These are phyloP conservation scores for Sporothrix brasiliensis DNA, from an alignment of 2,329 filamentous ascomycete species.

Conservation along the genomic window DNA sequence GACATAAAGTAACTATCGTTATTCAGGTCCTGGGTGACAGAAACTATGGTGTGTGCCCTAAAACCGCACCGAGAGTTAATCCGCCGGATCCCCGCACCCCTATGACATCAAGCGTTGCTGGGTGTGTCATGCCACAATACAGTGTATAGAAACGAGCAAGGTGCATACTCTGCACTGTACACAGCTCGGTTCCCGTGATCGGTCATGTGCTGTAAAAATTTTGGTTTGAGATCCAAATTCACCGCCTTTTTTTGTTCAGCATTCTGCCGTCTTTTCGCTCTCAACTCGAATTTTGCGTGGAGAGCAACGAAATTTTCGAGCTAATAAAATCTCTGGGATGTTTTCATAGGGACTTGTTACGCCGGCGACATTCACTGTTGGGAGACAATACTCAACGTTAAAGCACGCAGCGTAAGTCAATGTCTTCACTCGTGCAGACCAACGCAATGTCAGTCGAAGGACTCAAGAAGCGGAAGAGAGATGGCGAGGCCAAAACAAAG, in stretches of 20 bases:
- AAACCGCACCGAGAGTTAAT: conserved; percentile 34
- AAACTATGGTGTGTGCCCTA: conserved; percentile 37
- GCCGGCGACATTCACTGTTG: conserved; percentile 5
- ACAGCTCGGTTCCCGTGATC: conserved; percentile 5
- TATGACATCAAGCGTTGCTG: conserved; percentile 21
- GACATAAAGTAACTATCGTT: conserved; percentile 28
- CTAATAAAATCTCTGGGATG: conserved; percentile 7
- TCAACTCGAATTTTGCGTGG: conserved; percentile 3
- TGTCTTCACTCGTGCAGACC: conserved; percentile 22
- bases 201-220: neutral
- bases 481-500: conserved; percentile 50
- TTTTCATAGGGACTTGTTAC: neutral
- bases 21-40: conserved; percentile 9
- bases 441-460: conserved; percentile 30
- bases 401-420: neutral
- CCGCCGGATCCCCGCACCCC: conserved; percentile 30
- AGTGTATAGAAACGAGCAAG: neutral
- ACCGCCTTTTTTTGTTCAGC: conserved; percentile 33
- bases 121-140: conserved; percentile 5
- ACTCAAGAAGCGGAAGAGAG: conserved; percentile 58
- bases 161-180: neutral
- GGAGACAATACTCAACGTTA: neutral
- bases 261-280: conserved; percentile 29
- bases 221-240: neutral
- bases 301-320: conserved; percentile 32